Evolutionary conservation across 2,329 filamentous ascomycete species (phyloP).

Genomic region (Exophiala viscosa): DNA sequence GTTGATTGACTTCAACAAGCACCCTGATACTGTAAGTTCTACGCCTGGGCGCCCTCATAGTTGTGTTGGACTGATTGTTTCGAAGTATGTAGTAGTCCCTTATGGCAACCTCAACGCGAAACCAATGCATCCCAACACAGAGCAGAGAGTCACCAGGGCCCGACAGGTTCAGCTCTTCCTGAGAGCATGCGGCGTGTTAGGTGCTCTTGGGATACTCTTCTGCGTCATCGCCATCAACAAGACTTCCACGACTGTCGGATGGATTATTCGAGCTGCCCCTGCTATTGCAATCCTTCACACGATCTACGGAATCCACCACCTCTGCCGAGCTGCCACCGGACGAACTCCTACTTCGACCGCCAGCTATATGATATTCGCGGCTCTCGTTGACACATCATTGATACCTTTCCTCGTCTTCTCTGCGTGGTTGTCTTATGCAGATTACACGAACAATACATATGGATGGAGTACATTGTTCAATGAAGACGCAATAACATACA

Average conservation of each 20-base stretch:
- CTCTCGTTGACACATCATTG: slow-evolving; percentile 65
- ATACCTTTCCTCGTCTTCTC: slow-evolving; percentile 63
- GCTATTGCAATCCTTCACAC: slow-evolving; percentile 69
- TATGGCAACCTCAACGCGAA: slow-evolving; percentile 59
- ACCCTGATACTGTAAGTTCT: slow-evolving; percentile 68
- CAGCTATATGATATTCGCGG: slow-evolving; percentile 84
- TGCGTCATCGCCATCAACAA: slow-evolving; percentile 74
- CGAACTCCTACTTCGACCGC: slow-evolving; percentile 76
- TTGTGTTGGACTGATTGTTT: slow-evolving; percentile 7
- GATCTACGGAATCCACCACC: slow-evolving; percentile 76
- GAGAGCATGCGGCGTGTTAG: slow-evolving; percentile 64
- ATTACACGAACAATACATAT: slow-evolving; percentile 44
- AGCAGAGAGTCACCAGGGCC: slow-evolving; percentile 65
- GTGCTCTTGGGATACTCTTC: slow-evolving; percentile 66
- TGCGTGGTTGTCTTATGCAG: slow-evolving; percentile 51
- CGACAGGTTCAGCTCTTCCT: slow-evolving; percentile 67
- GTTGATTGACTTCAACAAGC: slow-evolving; percentile 75
- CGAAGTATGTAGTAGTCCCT: slow-evolving; percentile 52
- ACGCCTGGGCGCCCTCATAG: neutral
- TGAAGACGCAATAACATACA: slow-evolving; percentile 52
- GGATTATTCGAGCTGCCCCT: slow-evolving; percentile 72
- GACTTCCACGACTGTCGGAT: slow-evolving; percentile 61
- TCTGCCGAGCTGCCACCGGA: slow-evolving; percentile 64
- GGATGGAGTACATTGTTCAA: slow-evolving; percentile 68
- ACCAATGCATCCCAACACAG: slow-evolving; percentile 67